A percentile compares a stretch with the other conserved stretches of the same genome.
Evolutionary conservation across 2,329 filamentous ascomycete species (phyloP).

Genomic region (Hypoxylon rubiginosum): DNA sequence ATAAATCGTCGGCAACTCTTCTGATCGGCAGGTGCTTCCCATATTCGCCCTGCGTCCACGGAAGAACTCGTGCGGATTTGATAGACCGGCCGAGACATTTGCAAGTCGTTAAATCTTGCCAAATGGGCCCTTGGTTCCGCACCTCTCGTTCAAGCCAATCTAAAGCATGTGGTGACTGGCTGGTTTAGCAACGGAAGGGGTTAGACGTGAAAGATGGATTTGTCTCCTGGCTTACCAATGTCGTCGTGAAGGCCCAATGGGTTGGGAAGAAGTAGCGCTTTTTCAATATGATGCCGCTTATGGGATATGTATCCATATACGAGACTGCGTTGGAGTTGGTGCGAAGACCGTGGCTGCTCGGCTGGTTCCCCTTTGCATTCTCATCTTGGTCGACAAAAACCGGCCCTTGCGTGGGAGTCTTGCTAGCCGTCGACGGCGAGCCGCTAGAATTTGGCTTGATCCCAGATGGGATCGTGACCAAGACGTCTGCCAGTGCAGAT

Average conservation of each 20-base stretch:
- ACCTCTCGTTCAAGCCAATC: conserved; percentile 24
- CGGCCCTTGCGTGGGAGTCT: background rate
- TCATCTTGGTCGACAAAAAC: background rate
- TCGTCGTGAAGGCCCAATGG: conserved; percentile 27
- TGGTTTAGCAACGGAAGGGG: background rate
- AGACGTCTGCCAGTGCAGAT: conserved; percentile 1
- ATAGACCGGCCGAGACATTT: conserved; percentile 22
- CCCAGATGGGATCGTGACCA: conserved; percentile 8
- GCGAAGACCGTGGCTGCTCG: conserved; percentile 1
- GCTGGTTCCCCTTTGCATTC: background rate
- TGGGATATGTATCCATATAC: conserved; percentile 19
- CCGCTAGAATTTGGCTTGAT: conserved; percentile 1
- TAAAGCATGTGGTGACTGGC: conserved; percentile 10
- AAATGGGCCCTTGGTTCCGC: conserved; percentile 14
- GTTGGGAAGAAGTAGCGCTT: conserved; percentile 24
- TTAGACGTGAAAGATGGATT: background rate
- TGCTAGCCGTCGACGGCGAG: background rate
- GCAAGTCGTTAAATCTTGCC: conserved; percentile 25
- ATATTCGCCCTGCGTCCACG: conserved; percentile 21
- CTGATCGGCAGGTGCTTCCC: conserved; percentile 18
- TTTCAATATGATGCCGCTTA: conserved; percentile 24
- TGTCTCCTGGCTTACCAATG: conserved; percentile 17
- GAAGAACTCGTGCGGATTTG: conserved; percentile 20
- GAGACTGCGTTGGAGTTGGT: conserved; percentile 1
- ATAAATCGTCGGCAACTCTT: conserved; percentile 50